phyloP scores from a whole-genome alignment of 192 early-diverging fungal species.

The Coemansia sp. region DNA sequence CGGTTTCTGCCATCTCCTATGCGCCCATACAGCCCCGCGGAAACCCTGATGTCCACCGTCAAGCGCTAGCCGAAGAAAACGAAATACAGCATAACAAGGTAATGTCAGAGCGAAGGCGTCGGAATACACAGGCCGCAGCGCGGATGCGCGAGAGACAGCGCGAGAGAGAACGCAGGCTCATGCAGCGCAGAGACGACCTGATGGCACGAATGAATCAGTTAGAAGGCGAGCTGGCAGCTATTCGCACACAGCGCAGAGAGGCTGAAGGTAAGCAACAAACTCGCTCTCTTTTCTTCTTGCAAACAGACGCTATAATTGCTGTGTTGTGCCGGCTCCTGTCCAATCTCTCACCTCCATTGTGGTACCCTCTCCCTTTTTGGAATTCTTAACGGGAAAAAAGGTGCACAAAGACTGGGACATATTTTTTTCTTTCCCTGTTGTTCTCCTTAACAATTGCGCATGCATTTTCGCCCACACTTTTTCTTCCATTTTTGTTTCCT shows the following conservation, averaged over 20 bases:
- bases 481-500: not conserved
- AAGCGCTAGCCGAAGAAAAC: conserved; percentile 48
- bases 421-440: conserved; percentile 1
- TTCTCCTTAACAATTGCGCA: not conserved
- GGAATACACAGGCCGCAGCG: conserved; percentile 47
- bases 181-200: conserved; percentile 31
- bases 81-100: conserved; percentile 36
- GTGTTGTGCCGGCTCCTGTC: not conserved
- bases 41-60: conserved; percentile 48
- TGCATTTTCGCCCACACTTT: not conserved
- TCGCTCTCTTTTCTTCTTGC: not conserved
- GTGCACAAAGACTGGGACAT: not conserved
- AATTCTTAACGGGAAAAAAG: not conserved
- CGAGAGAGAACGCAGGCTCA: conserved; percentile 33
- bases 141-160: conserved; percentile 54
- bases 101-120: conserved; percentile 24
- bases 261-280: conserved; percentile 35
- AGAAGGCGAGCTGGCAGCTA: conserved; percentile 33
- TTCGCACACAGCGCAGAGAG: conserved; percentile 35
- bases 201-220: conserved; percentile 27
- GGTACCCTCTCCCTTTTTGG: not conserved
- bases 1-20: conserved; percentile 9
- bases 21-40: conserved; percentile 48
- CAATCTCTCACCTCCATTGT: not conserved
- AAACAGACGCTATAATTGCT: not conserved